Percentiles rank a stretch among this genome's conserved stretches.
Conservation (phyloP, 768 basidiomycete genomes). For the Phanerochaete carnosa region DNA sequence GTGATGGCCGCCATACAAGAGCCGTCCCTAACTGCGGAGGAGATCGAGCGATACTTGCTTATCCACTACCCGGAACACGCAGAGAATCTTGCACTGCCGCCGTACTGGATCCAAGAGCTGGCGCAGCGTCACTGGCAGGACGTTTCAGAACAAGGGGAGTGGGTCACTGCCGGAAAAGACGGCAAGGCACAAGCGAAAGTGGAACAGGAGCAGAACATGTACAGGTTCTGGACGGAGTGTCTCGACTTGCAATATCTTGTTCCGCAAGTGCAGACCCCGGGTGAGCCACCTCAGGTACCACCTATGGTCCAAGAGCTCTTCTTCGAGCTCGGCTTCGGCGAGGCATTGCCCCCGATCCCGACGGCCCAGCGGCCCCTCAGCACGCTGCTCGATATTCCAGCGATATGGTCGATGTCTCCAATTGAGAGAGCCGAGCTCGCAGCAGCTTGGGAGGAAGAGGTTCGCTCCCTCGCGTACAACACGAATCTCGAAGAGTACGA, state of each 20-base stretch:
- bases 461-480: constrained; percentile 12
- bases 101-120: constrained; percentile 40
- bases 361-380: background rate
- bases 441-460: constrained; percentile 18
- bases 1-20: constrained; percentile 28
- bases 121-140: constrained; percentile 13
- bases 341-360: constrained; percentile 5
- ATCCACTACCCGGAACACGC: constrained; percentile 47
- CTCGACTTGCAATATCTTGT: constrained; percentile 20
- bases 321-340: constrained; percentile 12
- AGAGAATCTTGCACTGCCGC: constrained; percentile 39
- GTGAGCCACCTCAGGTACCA: background rate
- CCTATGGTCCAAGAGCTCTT: constrained; percentile 8
- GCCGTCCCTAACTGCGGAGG: constrained; percentile 27
- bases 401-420: constrained; percentile 15
- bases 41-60: constrained; percentile 40
- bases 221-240: constrained; percentile 23
- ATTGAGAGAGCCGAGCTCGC: constrained; percentile 12
- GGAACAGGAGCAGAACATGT: background rate
- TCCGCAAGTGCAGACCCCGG: background rate
- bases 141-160: constrained; percentile 21
- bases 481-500: constrained; percentile 15
- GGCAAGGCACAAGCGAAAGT: constrained; percentile 3
- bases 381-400: background rate
- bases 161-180: constrained; percentile 32